These are phyloP conservation scores for Wickerhamiella allomyrinae DNA, from an alignment of 805 yeast species.

Conservation along the genomic window DNA sequence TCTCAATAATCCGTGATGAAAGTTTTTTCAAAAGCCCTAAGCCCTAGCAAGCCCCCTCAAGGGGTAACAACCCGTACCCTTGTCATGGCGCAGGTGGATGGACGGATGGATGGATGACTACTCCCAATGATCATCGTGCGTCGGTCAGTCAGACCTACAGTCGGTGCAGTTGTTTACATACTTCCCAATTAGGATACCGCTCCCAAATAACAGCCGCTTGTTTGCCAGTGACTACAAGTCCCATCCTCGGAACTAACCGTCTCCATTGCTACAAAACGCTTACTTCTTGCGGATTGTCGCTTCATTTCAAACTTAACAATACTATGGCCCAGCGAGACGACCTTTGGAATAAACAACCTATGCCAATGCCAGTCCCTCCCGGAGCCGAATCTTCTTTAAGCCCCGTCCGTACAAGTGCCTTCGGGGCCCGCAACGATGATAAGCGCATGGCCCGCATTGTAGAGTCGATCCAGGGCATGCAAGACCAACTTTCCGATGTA, in stretches of 20 bases:
- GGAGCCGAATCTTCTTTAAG: slow-evolving; percentile 22
- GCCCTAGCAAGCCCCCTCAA: too few species aligned
- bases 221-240: too few species aligned
- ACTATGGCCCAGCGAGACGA: background rate
- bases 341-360: slow-evolving; percentile 3
- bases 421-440: slow-evolving; percentile 14
- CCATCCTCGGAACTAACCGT: too few species aligned
- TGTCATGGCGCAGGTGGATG: too few species aligned
- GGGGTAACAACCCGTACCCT: too few species aligned
- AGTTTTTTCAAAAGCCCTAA: slow-evolving; percentile 11
- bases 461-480: slow-evolving; percentile 15
- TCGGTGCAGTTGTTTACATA: too few species aligned
- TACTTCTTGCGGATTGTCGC: background rate
- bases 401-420: slow-evolving; percentile 17
- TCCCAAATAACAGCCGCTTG: too few species aligned
- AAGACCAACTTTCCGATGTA: slow-evolving; percentile 21
- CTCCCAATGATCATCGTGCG: too few species aligned
- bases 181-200: too few species aligned
- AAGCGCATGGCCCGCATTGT: slow-evolving; percentile 11
- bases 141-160: too few species aligned
- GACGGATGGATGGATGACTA: too few species aligned
- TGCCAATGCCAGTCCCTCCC: slow-evolving; percentile 23
- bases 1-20: slow-evolving; percentile 1
- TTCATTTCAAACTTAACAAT: background rate
- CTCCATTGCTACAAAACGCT: too few species aligned